Conservation (phyloP, 106 monocot genomes). For the Dactylorhiza incarnata region DNA sequence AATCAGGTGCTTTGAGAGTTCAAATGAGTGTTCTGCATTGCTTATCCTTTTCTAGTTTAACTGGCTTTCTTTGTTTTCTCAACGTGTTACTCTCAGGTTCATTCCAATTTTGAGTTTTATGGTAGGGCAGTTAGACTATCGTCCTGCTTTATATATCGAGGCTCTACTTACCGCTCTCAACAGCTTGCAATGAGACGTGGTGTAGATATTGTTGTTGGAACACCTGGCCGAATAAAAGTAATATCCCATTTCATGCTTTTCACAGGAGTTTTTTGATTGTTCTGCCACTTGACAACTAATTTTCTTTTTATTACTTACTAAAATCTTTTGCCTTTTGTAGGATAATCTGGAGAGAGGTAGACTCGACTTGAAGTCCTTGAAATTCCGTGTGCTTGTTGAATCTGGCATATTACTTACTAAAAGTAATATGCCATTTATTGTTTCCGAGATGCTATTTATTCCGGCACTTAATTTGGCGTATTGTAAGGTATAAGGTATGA, state of each 20-base stretch:
- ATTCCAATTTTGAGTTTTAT: slow-evolving; percentile 73
- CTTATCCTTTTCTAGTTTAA: no score
- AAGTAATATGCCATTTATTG: no score
- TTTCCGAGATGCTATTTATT: neutral
- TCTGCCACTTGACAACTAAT: neutral
- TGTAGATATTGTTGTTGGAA: no score
- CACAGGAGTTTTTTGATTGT: neutral
- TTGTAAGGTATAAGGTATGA: neutral
- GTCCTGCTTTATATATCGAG: slow-evolving; percentile 84
- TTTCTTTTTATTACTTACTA: slow-evolving; percentile 3
- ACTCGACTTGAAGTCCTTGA: no score
- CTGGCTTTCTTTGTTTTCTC: neutral
- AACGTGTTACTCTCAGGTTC: slow-evolving; percentile 38
- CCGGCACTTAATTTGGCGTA: neutral
- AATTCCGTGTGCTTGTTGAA: no score
- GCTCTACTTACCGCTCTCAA: slow-evolving; percentile 62
- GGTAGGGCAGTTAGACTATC: slow-evolving; percentile 65
- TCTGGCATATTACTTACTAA: no score
- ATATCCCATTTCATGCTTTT: slow-evolving; percentile 9
- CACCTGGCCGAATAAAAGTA: slow-evolving; percentile 93
- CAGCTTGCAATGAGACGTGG: slow-evolving; percentile 70
- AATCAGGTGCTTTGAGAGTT: slow-evolving; percentile 53
- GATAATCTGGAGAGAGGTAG: slow-evolving; percentile 68
- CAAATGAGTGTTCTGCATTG: neutral
- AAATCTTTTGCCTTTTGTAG: slow-evolving; percentile 20